Percentiles rank a stretch among this genome's conserved stretches.
These are phyloP conservation scores for Colletotrichum salicis DNA, from an alignment of 2,329 filamentous ascomycete species.

Conservation along the genomic window DNA sequence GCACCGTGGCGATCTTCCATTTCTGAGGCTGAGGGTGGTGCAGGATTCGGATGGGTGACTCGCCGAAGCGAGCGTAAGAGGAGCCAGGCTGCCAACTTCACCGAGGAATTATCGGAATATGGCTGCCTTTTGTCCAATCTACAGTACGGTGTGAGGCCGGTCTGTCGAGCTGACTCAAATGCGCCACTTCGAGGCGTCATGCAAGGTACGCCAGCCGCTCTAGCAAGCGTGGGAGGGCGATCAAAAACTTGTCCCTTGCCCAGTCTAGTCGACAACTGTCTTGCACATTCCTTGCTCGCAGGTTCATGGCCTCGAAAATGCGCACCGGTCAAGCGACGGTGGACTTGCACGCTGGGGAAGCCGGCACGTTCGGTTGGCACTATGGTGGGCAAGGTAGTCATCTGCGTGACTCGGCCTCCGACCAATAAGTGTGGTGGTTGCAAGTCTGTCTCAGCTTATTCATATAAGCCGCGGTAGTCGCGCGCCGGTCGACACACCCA, in stretches of 20 bases:
- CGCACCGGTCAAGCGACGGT: constrained; percentile 3
- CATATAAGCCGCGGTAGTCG: constrained; percentile 33
- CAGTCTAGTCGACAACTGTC: constrained; percentile 22
- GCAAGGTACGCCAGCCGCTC: constrained; percentile 37
- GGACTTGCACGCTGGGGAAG: neutral
- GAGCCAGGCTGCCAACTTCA: neutral
- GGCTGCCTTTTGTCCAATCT: constrained; percentile 3
- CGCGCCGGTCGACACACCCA: constrained; percentile 29
- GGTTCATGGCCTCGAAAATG: constrained; percentile 8
- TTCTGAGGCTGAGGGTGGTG: constrained; percentile 3
- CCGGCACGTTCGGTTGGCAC: constrained; percentile 29
- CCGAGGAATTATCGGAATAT: neutral
- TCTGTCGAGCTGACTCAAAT: constrained; percentile 24
- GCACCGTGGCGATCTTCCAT: constrained; percentile 21
- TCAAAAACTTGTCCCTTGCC: constrained; percentile 24
- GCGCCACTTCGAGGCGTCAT: constrained; percentile 39
- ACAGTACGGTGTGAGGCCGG: constrained; percentile 10
- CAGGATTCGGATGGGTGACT: neutral
- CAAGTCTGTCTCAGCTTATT: constrained; percentile 35
- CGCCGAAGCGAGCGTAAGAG: neutral
- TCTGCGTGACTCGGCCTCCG: constrained; percentile 27
- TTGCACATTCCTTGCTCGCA: constrained; percentile 24
- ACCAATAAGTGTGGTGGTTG: constrained; percentile 31
- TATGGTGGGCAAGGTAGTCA: constrained; percentile 29
- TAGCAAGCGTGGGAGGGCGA: constrained; percentile 15